Evolutionary conservation across 176 grass and related monocot species (phyloP).

Genomic region (Alloteropsis semialata): DNA sequence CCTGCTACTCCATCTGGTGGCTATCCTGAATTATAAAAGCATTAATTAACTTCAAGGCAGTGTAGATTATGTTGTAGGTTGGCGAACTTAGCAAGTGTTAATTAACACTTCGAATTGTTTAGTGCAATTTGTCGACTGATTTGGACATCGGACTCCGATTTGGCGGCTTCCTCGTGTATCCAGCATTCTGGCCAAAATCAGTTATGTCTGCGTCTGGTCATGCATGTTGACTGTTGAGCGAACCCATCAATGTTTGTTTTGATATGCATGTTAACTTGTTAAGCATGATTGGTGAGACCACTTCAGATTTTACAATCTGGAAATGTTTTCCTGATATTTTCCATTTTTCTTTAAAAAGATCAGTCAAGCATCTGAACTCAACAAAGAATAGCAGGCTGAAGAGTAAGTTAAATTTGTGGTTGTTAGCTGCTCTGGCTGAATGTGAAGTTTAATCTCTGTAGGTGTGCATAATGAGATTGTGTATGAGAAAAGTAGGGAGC

Average conservation of each 20-base stretch:
- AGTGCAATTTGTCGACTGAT: background rate
- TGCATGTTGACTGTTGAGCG: background rate
- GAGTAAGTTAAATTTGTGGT: background rate
- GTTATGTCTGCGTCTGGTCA: background rate
- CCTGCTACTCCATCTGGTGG: background rate
- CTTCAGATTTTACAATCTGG: background rate
- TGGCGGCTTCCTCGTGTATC: background rate
- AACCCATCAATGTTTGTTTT: background rate
- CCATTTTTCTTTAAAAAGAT: background rate
- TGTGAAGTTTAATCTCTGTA: slow-evolving; percentile 13
- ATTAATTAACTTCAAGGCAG: background rate
- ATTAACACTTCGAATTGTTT: slow-evolving; percentile 8
- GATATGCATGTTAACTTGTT: background rate
- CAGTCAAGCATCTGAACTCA: background rate
- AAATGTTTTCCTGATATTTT: background rate
- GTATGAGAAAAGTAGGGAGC: slow-evolving; percentile 54
- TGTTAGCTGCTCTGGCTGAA: slow-evolving; percentile 10
- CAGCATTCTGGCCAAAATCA: background rate
- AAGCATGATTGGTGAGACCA: background rate
- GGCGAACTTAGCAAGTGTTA: background rate
- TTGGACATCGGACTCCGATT: background rate
- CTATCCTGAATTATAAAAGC: background rate
- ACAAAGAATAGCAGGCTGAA: background rate
- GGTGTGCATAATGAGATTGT: slow-evolving; percentile 76
- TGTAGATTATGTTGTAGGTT: background rate